These are phyloP conservation scores for Simplicillium aogashimaense DNA, from an alignment of 2,329 filamentous ascomycete species.

Conservation along the genomic window DNA sequence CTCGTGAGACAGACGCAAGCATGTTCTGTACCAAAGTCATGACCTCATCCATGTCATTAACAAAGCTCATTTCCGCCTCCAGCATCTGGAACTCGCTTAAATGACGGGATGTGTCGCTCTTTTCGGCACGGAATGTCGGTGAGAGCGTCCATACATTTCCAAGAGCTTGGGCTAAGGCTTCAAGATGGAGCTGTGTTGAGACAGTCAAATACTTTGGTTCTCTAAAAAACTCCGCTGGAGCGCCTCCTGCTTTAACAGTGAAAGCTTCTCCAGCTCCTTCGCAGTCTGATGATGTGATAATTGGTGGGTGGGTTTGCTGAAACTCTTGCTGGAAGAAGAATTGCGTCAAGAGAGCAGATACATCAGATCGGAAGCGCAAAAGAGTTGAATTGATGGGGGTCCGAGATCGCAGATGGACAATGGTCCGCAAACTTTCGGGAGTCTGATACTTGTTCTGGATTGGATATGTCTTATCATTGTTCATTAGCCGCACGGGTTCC, in stretches of 20 bases:
- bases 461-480: conserved; percentile 62
- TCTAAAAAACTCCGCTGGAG: conserved; percentile 57
- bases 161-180: conserved; percentile 80
- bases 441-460: conserved; percentile 96
- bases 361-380: conserved; percentile 72
- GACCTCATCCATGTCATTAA: conserved; percentile 56
- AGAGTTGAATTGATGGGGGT: conserved; percentile 73
- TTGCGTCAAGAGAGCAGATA: conserved; percentile 59
- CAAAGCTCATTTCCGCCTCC: conserved; percentile 80
- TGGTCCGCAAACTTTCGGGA: conserved; percentile 74
- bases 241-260: conserved; percentile 43
- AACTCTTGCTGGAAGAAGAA: conserved; percentile 67
- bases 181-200: conserved; percentile 87
- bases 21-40: conserved; percentile 76
- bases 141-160: conserved; percentile 90
- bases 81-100: conserved; percentile 99
- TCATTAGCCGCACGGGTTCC: conserved; percentile 3
- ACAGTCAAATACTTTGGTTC: conserved; percentile 91
- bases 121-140: conserved; percentile 87
- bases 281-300: conserved; percentile 94
- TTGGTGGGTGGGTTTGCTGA: conserved; percentile 79
- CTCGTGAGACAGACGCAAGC: conserved; percentile 43
- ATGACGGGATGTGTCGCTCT: conserved; percentile 86
- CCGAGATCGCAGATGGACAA: conserved; percentile 79
- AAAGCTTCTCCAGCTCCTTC: conserved; percentile 96